These are phyloP conservation scores for Lachnum nothofagi DNA, from an alignment of 2,329 filamentous ascomycete species.

Conservation along the genomic window DNA sequence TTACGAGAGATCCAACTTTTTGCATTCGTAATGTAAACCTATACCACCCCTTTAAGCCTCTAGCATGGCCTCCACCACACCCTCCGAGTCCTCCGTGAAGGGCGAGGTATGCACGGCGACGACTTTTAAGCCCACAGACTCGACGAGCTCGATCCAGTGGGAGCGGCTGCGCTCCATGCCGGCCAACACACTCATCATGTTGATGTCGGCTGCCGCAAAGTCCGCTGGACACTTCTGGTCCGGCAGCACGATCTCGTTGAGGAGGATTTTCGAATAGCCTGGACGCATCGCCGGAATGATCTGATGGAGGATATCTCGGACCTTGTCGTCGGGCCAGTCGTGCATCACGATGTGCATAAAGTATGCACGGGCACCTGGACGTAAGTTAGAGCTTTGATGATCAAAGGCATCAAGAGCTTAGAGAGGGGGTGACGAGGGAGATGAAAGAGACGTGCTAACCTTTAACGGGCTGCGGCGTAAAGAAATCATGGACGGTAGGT, in stretches of 20 bases:
- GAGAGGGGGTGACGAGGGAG: no score
- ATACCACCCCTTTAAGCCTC: no score
- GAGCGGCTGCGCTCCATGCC: background rate
- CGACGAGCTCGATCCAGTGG: background rate
- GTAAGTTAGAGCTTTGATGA: no score
- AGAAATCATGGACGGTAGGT: constrained; percentile 33
- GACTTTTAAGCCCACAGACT: background rate
- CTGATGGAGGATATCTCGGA: constrained; percentile 9
- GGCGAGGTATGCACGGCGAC: constrained; percentile 6
- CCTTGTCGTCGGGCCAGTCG: constrained; percentile 29
- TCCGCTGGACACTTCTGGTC: constrained; percentile 27
- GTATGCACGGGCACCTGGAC: constrained; percentile 35
- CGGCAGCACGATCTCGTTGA: constrained; percentile 35
- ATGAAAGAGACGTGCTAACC: constrained; percentile 12
- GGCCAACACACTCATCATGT: constrained; percentile 32
- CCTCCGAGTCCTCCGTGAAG: background rate
- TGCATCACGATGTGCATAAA: constrained; percentile 30
- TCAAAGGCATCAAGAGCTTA: no score
- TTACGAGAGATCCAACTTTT: no score
- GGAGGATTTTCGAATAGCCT: constrained; percentile 34
- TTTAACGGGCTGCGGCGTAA: constrained; percentile 31
- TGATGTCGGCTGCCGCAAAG: constrained; percentile 33
- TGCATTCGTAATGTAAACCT: no score
- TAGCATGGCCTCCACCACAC: no score
- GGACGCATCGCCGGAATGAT: constrained; percentile 26